Base-by-base conservation (phyloP, 2,329 filamentous ascomycete genomes). In the Myriosclerotinia duriaeana region DNA sequence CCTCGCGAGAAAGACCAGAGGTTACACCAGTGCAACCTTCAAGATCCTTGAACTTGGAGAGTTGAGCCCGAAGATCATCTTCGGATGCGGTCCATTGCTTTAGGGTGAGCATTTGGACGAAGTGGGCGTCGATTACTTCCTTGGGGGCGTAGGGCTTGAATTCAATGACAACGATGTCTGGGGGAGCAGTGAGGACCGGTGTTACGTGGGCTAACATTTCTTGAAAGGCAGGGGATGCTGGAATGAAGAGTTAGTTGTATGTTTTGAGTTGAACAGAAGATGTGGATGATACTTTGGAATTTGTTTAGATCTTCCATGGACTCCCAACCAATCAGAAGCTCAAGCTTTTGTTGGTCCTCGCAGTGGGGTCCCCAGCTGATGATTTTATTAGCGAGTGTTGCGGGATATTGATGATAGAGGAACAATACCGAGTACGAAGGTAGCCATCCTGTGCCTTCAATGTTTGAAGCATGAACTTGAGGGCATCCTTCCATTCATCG, bases 61-160 rank as follows among this genome's bases (percentile, higher is more conserved):
- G 65, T 20, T 68, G 9, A 46, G 69, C 69, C 15, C 70, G 71
- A 65, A 75, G 69, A 36, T 65, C 67, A 9, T 72, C 70, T 76
- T 82, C 73, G 78, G 80, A 38, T 65, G 74, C 50, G 76, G 79
- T 50, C 70, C 72, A 64, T 79, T 82, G 59, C 76, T 83, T 63
- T 76, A 81, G 65, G 78, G 82, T 67, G 74, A 81, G 48, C 76
- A 81, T 50, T 76, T 84, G 52, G 30, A 76, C 72, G 53, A 75
- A 68, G 20, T 71, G 67, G 2, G 73, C 71, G 53, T 74, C 72
- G 59, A 76, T 74, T 56, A 74, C 70, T 53, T 72, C 72, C 22
- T 72, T 71, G 1, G 74, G 74, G 7, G 73, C 72, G 56, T 72
- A 71, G 22, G 75, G 74, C 53, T 67, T 70, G 66, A 75, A 74